Base-by-base conservation (phyloP, 2,329 filamentous ascomycete species). In the Aspergillus ruber region DNA sequence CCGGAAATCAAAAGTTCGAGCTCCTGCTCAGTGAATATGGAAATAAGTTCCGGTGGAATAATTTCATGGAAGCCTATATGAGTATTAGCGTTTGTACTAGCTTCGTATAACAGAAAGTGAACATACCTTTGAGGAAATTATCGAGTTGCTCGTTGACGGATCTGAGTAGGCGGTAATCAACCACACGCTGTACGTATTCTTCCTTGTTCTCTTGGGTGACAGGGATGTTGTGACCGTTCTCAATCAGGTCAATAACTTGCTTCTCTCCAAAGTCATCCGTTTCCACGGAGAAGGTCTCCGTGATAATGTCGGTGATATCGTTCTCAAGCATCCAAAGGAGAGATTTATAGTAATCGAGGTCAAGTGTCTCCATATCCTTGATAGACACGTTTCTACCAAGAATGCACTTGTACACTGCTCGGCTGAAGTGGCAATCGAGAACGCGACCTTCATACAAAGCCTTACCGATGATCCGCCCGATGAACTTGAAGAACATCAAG, bases 161-260 rank as follows among this genome's bases (percentile, higher is more conserved):
- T 17, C 86, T 86, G 45, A 93, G 82, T 42, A 98, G 81, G 62
- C 88, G 90, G 73, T 96, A 90, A 70, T 98, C 91, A 8, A 96
- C 91, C 41, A 98, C 88, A 43, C 90, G 77, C 50, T 91, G 88
- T 47, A 98, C 89, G 65, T 97, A 98, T 56, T 98, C 91, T 55
- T 95, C 88, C 78, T 98, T 98, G 74, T 98, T 98, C 57, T 97
- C 90, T 61, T 98, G 89, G 0, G 91, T 97, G 48, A 98, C 93
- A 0, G 88, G 79, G 53, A 97, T 88, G 66, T 97, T 90, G 62
- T 88, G 87, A 42, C 93, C 93, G 62, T 94, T 85, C 27, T 86
- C 83, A 52, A 90, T 82, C 42, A 98, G 80, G 65, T 98, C 93
- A 42, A 95, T 84, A 12, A 88, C 84, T 66, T 87, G 86, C 43